Evolutionary conservation across 2,329 filamentous ascomycete genomes (phyloP).

Genomic region (Helotiales sp.): DNA sequence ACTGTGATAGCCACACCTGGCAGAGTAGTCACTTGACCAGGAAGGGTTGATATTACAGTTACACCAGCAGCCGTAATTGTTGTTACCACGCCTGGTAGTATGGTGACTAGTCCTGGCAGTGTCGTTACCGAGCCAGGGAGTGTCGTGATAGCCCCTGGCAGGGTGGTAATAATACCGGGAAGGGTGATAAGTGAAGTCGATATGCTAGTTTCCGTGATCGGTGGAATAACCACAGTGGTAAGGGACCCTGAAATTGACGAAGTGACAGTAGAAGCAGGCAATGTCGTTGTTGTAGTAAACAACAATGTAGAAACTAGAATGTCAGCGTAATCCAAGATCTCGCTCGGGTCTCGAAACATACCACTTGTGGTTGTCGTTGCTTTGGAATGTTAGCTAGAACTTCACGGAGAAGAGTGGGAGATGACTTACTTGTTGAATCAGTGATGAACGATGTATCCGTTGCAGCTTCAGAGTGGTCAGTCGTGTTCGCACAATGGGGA

Average conservation of each 20-base stretch:
- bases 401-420: neutral
- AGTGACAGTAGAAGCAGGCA: constrained; percentile 16
- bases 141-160: constrained; percentile 11
- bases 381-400: neutral
- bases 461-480: constrained; percentile 1
- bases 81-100: neutral
- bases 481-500: neutral
- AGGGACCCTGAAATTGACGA: constrained; percentile 26
- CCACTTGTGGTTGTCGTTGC: constrained; percentile 1
- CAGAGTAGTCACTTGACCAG: constrained; percentile 10
- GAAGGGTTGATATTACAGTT: neutral
- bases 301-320: constrained; percentile 12
- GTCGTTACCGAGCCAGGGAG: neutral
- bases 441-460: constrained; percentile 8
- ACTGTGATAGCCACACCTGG: constrained; percentile 8
- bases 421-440: constrained; percentile 3
- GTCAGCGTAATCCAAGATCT: neutral
- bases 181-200: constrained; percentile 14
- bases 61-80: neutral
- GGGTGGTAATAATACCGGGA: neutral
- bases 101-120: neutral
- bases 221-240: constrained; percentile 11
- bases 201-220: constrained; percentile 19
- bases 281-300: constrained; percentile 13
- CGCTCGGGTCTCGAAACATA: neutral